Base-by-base conservation (phyloP, 345 rosid species). In the Ceriops tagal region DNA sequence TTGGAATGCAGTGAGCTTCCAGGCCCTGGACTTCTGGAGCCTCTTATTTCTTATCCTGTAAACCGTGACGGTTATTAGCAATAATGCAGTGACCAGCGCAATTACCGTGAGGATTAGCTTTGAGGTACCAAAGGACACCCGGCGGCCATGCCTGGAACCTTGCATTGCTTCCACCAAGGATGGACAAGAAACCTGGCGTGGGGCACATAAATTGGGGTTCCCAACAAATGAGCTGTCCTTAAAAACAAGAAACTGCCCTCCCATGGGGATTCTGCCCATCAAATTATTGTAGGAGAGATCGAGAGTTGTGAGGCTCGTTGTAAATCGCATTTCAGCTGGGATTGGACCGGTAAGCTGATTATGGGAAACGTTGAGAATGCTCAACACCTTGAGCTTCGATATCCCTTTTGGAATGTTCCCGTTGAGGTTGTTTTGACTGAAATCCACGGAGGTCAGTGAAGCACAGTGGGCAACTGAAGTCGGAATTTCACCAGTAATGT, bases 1-100 rank as follows among this genome's bases (percentile, higher is more conserved):
- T 61, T 86, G 98, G 80, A 93, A 93, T 1, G 93, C 89, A 22
- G 96, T 89, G 53, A 93, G 85, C 80, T 86, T 93, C 93, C 97
- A 93, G 7, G 89, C 73, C 62, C 77, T 81, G 0, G 89, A 84
- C 47, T 81, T 83, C 56, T 66, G 79, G 7, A 80, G 43, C 47
- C 75, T 80, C 73, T 66, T 84, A 85, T 85, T 88, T 49, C 81
- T 74, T 64, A 82, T 43, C 75, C 75, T 64, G 62, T 82, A 84
- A 59, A 83, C 70, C 22, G 88, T 83, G 26, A 82, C 82, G 1
- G 67, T 24, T 53, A 85, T 65, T 21, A 91, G 59, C 58, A 91
- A 62, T 66, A 85, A 16, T 0, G 62, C 82, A 1, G 95, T 83
- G 74, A 79, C 68, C 3, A 79, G 58, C 0, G 75, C 75, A 53